Evolutionary conservation across 805 yeast species (phyloP), one percentile per base, ranked within the genome.

Genomic region (Yarrowia sp.): DNA sequence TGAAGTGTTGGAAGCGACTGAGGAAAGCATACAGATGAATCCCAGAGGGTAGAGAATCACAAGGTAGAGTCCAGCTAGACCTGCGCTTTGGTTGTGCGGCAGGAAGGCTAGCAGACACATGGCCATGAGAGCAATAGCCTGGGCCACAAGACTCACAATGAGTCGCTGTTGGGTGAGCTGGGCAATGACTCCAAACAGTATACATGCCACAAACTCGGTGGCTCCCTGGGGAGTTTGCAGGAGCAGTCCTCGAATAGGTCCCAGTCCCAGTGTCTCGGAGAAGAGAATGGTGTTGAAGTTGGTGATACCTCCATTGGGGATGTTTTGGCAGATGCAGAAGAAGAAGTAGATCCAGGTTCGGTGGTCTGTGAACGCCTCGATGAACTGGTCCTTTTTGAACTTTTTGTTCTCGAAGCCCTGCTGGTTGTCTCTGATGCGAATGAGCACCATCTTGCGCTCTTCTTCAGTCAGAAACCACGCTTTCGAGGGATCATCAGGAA

Each of bases 291-390:
- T 75, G 52, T 82, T 79, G 72, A 83, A 84, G 74, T 80, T 81
- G 34, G 84, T 79, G 68, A 82, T 74, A 64, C 87, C 88, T 71
- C 88, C 88, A 71, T 86, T 84, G 72, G 82, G 86, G 71, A 81
- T 77, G 73, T 80, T 79, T 39, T 74, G 74, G 43, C 79, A 73
- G 13, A 79, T 74, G 56, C 77, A 82, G 64, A 79, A 77, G 5
- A 78, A 70, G 68, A 85, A 79, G 69, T 79, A 77, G 19, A 86
- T 68, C 82, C 85, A 86, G 15, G 86, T 79, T 70, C 83, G 81
- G 58, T 78, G 68, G 70, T 87, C 90, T 3, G 70, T 71, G 30
- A 85, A 69, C 12, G 85, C 84, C 71, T 86, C 88, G 30, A 74
- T 77, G 61, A 85, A 76, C 74, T 87, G 90, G 55, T 80, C 74